Conservation (phyloP, 1,284 basidiomycete genomes). For the Clitocybe nebularis region DNA sequence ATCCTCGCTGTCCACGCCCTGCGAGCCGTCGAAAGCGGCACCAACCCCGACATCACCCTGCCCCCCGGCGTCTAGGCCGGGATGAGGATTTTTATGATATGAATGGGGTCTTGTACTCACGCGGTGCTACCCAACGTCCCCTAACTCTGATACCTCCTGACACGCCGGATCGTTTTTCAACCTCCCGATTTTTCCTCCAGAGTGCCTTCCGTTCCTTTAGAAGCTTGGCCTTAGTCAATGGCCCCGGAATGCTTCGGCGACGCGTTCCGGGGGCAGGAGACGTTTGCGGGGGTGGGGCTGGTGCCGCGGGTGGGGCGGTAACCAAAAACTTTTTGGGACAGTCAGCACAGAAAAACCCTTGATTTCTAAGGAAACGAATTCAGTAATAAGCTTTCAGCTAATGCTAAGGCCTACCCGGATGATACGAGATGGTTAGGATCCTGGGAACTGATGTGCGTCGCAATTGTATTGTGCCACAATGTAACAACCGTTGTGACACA, state of each 20-base stretch:
- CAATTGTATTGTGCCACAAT: conserved; percentile 47
- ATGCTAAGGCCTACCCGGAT: conserved; percentile 42
- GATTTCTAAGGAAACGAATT: conserved; percentile 31
- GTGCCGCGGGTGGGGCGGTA: conserved; percentile 13
- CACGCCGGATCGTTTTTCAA: conserved; percentile 22
- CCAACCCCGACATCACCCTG: conserved; percentile 40
- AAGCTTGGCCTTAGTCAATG: conserved; percentile 41
- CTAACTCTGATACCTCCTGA: conserved; percentile 47
- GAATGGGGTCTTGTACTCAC: conserved; percentile 28
- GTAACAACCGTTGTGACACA: conserved; percentile 54
- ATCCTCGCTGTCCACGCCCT: conserved; percentile 67
- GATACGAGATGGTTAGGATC: conserved; percentile 66
- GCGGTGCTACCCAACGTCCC: conserved; percentile 55
- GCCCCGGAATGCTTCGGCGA: conserved; percentile 31
- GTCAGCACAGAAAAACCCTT: conserved; percentile 54
- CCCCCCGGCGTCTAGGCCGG: conserved; percentile 38
- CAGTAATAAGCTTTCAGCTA: background rate
- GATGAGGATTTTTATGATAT: conserved; percentile 5
- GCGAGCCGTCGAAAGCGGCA: conserved; percentile 51
- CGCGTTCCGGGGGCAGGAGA: conserved; percentile 33
- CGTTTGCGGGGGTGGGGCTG: conserved; percentile 26
- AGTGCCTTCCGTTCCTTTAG: conserved; percentile 43
- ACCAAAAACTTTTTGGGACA: conserved; percentile 55
- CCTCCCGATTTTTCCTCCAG: conserved; percentile 33
- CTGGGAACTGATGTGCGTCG: conserved; percentile 38